Base-by-base conservation (phyloP, 345 rosid genomes). In the Pelargonium nanum region DNA sequence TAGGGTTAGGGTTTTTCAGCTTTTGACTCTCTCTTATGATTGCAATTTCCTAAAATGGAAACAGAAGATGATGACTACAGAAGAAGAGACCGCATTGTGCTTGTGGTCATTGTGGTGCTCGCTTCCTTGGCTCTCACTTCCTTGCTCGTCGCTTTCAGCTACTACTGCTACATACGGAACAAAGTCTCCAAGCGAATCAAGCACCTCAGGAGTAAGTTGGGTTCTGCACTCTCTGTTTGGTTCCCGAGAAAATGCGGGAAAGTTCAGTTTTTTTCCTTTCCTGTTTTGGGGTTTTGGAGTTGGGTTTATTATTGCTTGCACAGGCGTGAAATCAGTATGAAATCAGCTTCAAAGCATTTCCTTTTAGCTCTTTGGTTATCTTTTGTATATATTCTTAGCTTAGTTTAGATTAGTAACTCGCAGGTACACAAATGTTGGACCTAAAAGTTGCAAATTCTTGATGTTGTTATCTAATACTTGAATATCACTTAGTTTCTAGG, bases 121-220 rank as follows among this genome's bases (percentile, higher is more conserved):
- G 89, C 97, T 65, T 84, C 96, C 17, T 69, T 92, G 26, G 84
- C 93, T 28, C 45, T 89, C 12, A 76, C 84, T 55, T 85, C 95
- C 22, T 62, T 92, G 66, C 80, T 92, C 22, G 85, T 87, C 7
- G 96, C 93, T 16, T 85, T 87, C 73, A 83, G 96, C 74, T 92
- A 92, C 72, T 92, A 89, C 64, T 89, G 98, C 92, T 92, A 92
- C 59, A 80, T 92, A 19, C 87, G 91, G 20, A 82, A 75, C 82
- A 92, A 80, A 77, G 84, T 87, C 64, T 85, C 95, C 45, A 82
- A 78, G 68, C 93, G 78, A 68, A 73, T 62, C 40, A 81, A 59
- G 24, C 61, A 66, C 65, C 73, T 22, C 71, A 73, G 75, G 69
- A 66, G 87, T 82, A 63, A 74, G 83, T 57, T n/a, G 24, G 22